Evolutionary conservation across 495 filamentous ascomycete genomes (phyloP), one percentile per base, ranked within the genome.

Genomic region (Oidiodendron maius): DNA sequence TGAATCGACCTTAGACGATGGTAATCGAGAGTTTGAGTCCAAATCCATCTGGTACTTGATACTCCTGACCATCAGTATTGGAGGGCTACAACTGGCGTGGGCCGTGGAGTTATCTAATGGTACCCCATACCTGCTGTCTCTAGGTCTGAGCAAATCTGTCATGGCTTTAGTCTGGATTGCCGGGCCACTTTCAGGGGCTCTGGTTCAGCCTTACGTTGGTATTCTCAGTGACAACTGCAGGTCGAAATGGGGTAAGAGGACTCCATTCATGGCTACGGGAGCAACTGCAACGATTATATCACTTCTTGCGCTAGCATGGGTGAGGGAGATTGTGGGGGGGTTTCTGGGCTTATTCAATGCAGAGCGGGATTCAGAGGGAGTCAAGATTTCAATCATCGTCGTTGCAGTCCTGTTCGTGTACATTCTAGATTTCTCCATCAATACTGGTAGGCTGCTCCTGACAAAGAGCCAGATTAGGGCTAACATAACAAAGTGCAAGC

Each of bases 101-200:
- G 86, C 88, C 6, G 88, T 93, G 34, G 89, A 95, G 61, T 67
- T 91, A 44, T 91, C 87, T 41, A 85, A 91, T 68, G 88, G 87
- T 53, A 91, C 89, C 34, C 76, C 76, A 23, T 80, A 76, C 50
- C 62, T 80, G 20, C 60, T 80, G 23, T 91, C 87, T 5, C 78
- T 96, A 15, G 90, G 90, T 5, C 73, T 96, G 67, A 93, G 84
- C 75, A 96, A 96, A 64, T 84, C 90, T 26, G 67, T 95, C n/a
- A 83, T 95, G 66, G 90, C 90, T 13, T 74, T 95, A 47, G 90
- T 95, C 20, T 96, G 90, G 90, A 90, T 96, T 51, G 90, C 90
- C 8, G 89, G 90, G 3, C 90, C 90, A 3, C 70, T 96, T 20
- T 88, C 88, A 2, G 90, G 90, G 11, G 80, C 80, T 2, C 69